Evolutionary conservation across 495 filamentous ascomycete genomes (phyloP), one percentile per base, ranked within the genome.

Genomic region (Amniculicola lignicola): DNA sequence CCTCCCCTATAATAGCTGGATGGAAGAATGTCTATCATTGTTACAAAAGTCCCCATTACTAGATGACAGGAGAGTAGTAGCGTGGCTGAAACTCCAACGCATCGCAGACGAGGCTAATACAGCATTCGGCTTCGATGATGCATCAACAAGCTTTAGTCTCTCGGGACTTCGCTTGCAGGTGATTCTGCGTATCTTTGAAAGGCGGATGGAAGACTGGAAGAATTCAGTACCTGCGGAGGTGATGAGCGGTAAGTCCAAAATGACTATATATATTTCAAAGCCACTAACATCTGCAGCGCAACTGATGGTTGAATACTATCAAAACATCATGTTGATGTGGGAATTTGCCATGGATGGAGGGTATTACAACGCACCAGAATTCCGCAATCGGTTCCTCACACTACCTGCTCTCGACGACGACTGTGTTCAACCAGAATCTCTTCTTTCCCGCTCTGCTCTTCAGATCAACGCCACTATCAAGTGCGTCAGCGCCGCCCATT

Each of bases 91-190:
- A 45, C 65, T 80, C 1, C 71, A 77, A 29, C 64, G 70, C 14
- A 79, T 79, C 23, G 72, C 72, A 21, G 78, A 81, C 40, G 75
- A 80, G 61, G 69, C 75, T 1, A 67, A 70, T 57, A 68, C 72
- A 14, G 75, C 75, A 0, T 76, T 80, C 45, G 75, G 74, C 11
- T 70, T 80, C 12, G 78, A 81, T 25, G 76, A 80, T 57, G 74
- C 75, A 10, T 74, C 71, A 29, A 70, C 73, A 22, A 70, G 67
- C 1, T 70, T 73, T 7, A 61, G 69, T 1, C 52, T 79, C 31
- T 73, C 75, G 0, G 78, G 79, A 42, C 67, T 71, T 3, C 73
- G 75, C 1, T 64, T 77, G 0, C 76, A 80, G 39, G 69, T 75
- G 5, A 73, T 77, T 38, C 58, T 80, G 41, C 68, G 70, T n/a